A percentile compares a stretch with the other conserved stretches of the same genome.
Evolutionary conservation across 768 basidiomycete species (phyloP).

Genomic region (Leucocoprinus sp.): DNA sequence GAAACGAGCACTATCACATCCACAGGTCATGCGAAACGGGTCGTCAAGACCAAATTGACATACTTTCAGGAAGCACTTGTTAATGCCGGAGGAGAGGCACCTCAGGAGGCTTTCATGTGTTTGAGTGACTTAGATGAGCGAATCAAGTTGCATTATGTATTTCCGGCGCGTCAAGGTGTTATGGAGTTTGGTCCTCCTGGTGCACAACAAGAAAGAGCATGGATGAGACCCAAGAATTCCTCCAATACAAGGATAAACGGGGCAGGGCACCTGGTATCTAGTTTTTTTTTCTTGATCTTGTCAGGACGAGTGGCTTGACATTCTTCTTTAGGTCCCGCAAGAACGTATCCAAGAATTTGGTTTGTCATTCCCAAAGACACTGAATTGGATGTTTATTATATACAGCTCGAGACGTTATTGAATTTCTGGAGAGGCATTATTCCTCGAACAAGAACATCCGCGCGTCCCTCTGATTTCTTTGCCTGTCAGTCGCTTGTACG

Average conservation of each 20-base stretch:
- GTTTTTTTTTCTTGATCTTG: background rate
- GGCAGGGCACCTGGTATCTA: slow-evolving; percentile 37
- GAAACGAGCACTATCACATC: slow-evolving; percentile 14
- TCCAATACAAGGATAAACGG: slow-evolving; percentile 30
- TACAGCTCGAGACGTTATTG: background rate
- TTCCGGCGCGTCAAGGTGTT: slow-evolving; percentile 30
- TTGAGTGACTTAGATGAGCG: slow-evolving; percentile 35
- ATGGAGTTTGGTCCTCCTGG: slow-evolving; percentile 31
- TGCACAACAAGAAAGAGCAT: slow-evolving; percentile 29
- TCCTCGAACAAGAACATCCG: background rate
- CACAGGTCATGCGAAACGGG: slow-evolving; percentile 23
- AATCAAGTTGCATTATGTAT: slow-evolving; percentile 49
- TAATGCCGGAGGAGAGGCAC: slow-evolving; percentile 40
- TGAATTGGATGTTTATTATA: background rate
- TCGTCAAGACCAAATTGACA: slow-evolving; percentile 56
- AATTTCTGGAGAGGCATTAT: slow-evolving; percentile 2
- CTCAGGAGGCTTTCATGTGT: slow-evolving; percentile 32
- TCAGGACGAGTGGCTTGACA: too few species aligned
- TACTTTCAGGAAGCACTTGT: slow-evolving; percentile 54
- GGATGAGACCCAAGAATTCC: slow-evolving; percentile 33
- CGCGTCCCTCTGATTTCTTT: background rate
- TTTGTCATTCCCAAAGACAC: background rate
- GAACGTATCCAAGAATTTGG: slow-evolving; percentile 27
- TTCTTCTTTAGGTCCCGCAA: slow-evolving; percentile 27
- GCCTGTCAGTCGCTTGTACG: too few species aligned